Evolutionary conservation across 2,329 filamentous ascomycete species (phyloP), one percentile per base, ranked within the genome.

Genomic region (Penicillium nordicum): DNA sequence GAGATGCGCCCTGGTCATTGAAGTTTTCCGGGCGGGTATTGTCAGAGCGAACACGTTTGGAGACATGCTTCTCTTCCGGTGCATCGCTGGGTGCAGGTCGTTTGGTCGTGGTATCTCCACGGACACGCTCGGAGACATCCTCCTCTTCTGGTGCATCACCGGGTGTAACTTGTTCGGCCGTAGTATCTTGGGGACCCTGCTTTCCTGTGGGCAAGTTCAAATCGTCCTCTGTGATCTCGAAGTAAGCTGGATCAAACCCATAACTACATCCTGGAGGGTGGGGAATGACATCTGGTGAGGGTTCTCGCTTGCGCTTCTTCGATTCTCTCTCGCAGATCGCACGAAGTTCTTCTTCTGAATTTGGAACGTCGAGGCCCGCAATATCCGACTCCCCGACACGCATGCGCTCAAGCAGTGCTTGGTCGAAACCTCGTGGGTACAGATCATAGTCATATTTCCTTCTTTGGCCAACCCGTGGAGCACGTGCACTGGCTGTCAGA

Each of bases 181-280:
- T 42, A 14, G 34, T 43, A 30, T 34, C 55, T 30, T 38, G 42
- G 10, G 23, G 27, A 23, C 27, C 36, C 18, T 57, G 52, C 25
- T 64, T 63, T 37, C 52, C 45, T 36, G 61, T 59, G 4, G 52
- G 55, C 51, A 69, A 69, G 67, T 50, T 65, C 32, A 18, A 18
- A 18, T 18, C 18, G 18, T 18, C 18, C 18, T 65, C 69, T 43
- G 64, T 70, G 38, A 55, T 32, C 30, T 32, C 64, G 57, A 76
- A 76, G 48, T 75, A 78, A 18, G 71, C 67, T 27, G 70, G 57
- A 48, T 76, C 64, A 63, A 78, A 61, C 11, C 76, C 75, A 64
- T 76, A 78, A 48, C 75, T 76, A 30, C 61, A 66, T 11, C 72
- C 74, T 14, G 63, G 56, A 9, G 76, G 76, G 53, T 77, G 76